These are phyloP conservation scores for Arxiozyma slooffiae DNA, from an alignment of 1,139 yeast species.

Conservation along the genomic window DNA sequence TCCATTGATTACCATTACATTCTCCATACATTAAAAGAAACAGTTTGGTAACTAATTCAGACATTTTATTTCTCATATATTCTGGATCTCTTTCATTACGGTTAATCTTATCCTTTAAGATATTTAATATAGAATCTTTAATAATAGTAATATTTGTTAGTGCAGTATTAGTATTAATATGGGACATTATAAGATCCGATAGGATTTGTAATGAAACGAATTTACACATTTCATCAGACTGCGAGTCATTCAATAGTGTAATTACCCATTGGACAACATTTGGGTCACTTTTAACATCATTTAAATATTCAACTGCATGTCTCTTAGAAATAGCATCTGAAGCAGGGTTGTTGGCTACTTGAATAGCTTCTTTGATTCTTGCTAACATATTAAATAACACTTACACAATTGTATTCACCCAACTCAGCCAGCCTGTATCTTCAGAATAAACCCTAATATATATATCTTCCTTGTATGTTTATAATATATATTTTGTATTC, in stretches of 20 bases:
- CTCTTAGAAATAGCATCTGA: constrained; percentile 58
- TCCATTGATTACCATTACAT: constrained; percentile 43
- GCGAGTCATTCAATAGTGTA: constrained; percentile 42
- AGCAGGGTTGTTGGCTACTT: constrained; percentile 74
- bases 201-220: constrained; percentile 80
- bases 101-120: constrained; percentile 32
- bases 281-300: constrained; percentile 61
- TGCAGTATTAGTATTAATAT: constrained; percentile 19
- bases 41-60: constrained; percentile 61
- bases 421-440: neutral
- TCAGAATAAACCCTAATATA: too few relatives aligned
- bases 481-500: too few relatives aligned
- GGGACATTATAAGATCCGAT: constrained; percentile 41
- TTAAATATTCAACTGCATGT: constrained; percentile 78
- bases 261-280: constrained; percentile 77
- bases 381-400: constrained; percentile 46
- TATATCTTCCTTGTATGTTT: too few relatives aligned
- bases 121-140: constrained; percentile 37
- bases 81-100: constrained; percentile 41
- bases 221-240: constrained; percentile 45
- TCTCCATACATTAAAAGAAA: constrained; percentile 55
- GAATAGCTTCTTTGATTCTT: constrained; percentile 89
- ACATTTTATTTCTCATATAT: constrained; percentile 67
- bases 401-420: neutral
- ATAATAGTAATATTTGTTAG: constrained; percentile 14